Evolutionary conservation across 2,329 filamentous ascomycete genomes (phyloP), one percentile per base, ranked within the genome.

Genomic region (Calonectria pseudoreteaudii): DNA sequence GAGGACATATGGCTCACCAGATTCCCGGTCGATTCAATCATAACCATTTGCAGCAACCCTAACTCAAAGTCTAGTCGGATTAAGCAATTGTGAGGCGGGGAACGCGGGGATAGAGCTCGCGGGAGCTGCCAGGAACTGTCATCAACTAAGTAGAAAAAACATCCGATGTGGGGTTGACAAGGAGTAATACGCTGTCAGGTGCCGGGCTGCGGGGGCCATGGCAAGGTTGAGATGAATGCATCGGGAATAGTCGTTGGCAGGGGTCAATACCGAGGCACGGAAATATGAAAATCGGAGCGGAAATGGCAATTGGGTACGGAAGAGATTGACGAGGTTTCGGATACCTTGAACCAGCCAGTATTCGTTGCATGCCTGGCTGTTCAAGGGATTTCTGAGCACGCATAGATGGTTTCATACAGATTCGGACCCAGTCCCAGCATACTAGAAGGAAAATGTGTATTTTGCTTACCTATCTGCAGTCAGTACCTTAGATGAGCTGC

Each of bases 311-410:
- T 60, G n/a, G 13, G 7, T 34, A n/a, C 56, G 56, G 56, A 41
- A 60, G 56, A 60, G 56, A 41, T 60, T 60, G 56, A n/a, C 56
- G 56, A 23, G 34, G 56, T 38, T 41, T 60, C 56, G 56, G 56
- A 41, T 41, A 60, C 26, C 34, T 41, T 41, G 56, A 11, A n/a
- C 6, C 10, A 47, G n/a, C n/a, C 3, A n/a, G 10, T 11, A 47
- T 23, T 11, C 23, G 44, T 5, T 11, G 20, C n/a, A 4, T 23
- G 23, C 4, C 23, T 23, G 44, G 44, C n/a, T 47, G 20, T 23
- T 23, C 5, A 13, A 5, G 9, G n/a, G 9, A 23, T 47, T 47
- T 23, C 11, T 11, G 20, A 23, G 20, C 5, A 23, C 9, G 9
- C 23, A 9, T 11, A 10, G n/a, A 47, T 23, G 2, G 13, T 18